Percentiles rank a stretch among this genome's conserved stretches.
These are phyloP conservation scores for Candida krabiensis DNA, from an alignment of 805 yeast genomes.

Conservation along the genomic window DNA sequence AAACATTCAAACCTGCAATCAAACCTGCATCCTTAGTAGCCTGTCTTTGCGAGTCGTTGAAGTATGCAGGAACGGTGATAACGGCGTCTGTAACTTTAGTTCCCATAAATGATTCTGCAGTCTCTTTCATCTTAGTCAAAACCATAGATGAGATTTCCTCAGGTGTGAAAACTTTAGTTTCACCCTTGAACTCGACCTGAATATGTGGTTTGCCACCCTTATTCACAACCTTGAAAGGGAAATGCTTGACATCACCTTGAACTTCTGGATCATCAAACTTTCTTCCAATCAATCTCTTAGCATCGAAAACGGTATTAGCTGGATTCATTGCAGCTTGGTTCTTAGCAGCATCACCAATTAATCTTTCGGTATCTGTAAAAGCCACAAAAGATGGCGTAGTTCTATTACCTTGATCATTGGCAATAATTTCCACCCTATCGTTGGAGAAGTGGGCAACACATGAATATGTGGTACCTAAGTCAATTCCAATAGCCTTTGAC, in stretches of 20 bases:
- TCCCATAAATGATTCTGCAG: conserved; percentile 89
- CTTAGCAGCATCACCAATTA: conserved; percentile 96
- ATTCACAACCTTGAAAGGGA: conserved; percentile 80
- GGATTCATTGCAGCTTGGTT: conserved; percentile 96
- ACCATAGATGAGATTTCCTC: conserved; percentile 96
- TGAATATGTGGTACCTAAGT: conserved; percentile 86
- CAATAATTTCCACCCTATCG: conserved; percentile 91
- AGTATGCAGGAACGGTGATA: conserved; percentile 95
- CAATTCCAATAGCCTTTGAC: conserved; percentile 63
- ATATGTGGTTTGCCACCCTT: conserved; percentile 80
- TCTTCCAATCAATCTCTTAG: conserved; percentile 92
- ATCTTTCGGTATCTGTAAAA: conserved; percentile 87
- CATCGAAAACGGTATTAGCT: conserved; percentile 82
- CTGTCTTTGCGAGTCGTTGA: conserved; percentile 97
- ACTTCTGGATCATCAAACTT: conserved; percentile 84
- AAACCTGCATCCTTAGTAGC: conserved; percentile 98
- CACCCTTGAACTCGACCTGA: conserved; percentile 81
- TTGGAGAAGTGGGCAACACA: conserved; percentile 93
- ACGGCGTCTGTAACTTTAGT: conserved; percentile 85
- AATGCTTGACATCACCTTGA: conserved; percentile 72
- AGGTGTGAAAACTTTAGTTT: conserved; percentile 84
- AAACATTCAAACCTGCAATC: conserved; percentile 92
- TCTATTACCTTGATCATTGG: conserved; percentile 98
- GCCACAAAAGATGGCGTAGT: conserved; percentile 96
- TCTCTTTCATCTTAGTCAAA: conserved; percentile 81